Evolutionary conservation across 805 yeast genomes (phyloP).

Genomic region (Candida maltosa): DNA sequence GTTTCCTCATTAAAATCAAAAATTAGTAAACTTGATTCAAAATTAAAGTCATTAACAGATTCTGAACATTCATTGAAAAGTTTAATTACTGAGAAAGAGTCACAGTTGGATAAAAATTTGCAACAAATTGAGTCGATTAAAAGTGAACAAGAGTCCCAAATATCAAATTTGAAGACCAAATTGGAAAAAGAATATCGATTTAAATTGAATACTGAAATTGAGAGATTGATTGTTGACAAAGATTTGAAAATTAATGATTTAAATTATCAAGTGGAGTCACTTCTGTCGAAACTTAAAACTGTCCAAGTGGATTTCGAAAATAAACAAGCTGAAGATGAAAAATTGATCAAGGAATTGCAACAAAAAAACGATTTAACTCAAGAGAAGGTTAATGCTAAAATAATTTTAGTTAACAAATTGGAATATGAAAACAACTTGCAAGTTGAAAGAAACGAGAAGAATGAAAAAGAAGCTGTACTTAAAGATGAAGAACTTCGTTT

Average conservation of each 20-base stretch:
- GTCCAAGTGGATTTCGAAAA: constrained; percentile 1
- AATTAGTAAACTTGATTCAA: too few species aligned
- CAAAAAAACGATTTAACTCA: background rate
- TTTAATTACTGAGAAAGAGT: too few species aligned
- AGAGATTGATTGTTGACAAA: constrained; percentile 17
- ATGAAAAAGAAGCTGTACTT: background rate
- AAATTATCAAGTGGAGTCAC: background rate
- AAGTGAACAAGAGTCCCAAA: too few species aligned
- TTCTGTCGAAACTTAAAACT: background rate
- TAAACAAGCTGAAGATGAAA: constrained; percentile 1
- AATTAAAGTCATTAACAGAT: too few species aligned
- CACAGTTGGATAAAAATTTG: too few species aligned
- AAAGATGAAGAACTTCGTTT: constrained; percentile 1
- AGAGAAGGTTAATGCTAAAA: background rate
- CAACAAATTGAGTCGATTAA: too few species aligned
- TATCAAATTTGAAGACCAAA: too few species aligned
- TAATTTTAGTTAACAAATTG: background rate
- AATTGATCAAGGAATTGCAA: constrained; percentile 4
- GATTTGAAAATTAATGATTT: constrained; percentile 16
- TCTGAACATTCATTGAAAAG: too few species aligned
- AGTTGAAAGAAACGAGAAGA: background rate
- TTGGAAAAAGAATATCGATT: constrained; percentile 16
- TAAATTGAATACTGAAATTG: constrained; percentile 23
- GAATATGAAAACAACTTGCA: background rate
- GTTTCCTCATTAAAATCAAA: too few species aligned